Base-by-base conservation (phyloP, 164 flowering plant genomes). In the Annona cherimola region DNA sequence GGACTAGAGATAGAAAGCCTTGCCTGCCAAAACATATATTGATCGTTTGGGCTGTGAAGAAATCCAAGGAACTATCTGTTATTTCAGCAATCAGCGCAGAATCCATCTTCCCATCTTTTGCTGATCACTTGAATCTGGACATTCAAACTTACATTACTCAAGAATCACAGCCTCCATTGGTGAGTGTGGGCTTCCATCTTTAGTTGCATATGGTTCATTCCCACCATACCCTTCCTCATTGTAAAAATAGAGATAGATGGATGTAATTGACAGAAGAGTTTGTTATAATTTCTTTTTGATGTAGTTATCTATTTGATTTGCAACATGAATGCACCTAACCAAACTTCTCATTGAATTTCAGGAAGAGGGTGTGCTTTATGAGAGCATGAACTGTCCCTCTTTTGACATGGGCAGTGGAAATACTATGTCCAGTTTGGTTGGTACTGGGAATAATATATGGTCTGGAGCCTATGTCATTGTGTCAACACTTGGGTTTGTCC, bases 21-120 rank as follows among this genome's bases (percentile, higher is more conserved):
- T 90, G 94, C 74, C 73, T 82, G 35, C 90, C 94, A 12, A 83
- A 76, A 78, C 86, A 86, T 14, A 71, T 92, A 41, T 45, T 89
- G 74, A 60, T 94, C 67, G 79, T 94, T 69, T 94, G 99, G 98
- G 95, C 99, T 0, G 79, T 94, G 11, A 94, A 91, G 74, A 92
- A 50, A 66, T 83, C 94, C 5, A 71, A 85, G 50, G 98, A 92
- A 81, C 91, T 94, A 73, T 78, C 90, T 74, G 90, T 94, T 78
- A 85, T 92, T 55, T 82, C 88, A 42, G 68, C 83, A 26, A 46
- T 84, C 40, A 83, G 85, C 71, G 66, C 81, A 74, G 86, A 86
- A 46, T 82, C 94, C 50, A 84, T 89, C n/a, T 84, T 85, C 77
- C 90, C 95, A 61, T 77, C 57, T 73, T 83, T 82, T 77, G 75